These are phyloP conservation scores for Mycena rebaudengoi DNA, from an alignment of 768 basidiomycete species.

Conservation along the genomic window DNA sequence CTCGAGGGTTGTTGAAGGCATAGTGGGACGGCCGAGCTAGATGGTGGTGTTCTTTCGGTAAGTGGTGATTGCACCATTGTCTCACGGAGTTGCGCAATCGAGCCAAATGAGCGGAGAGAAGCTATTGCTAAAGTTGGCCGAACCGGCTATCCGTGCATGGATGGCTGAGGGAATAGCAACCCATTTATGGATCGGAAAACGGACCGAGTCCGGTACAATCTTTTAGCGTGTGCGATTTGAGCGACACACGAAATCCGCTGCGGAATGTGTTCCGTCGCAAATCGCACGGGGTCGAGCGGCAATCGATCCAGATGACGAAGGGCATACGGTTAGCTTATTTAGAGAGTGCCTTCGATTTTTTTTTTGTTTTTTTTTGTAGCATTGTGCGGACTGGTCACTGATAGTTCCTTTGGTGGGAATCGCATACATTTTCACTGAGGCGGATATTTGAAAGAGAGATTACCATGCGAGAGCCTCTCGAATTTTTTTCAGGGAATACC, in stretches of 20 bases:
- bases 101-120: constrained; percentile 4
- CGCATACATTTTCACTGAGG: too few species aligned
- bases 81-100: constrained; percentile 20
- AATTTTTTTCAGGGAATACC: too few species aligned
- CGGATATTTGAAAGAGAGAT: too few species aligned
- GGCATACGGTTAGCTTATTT: too few species aligned
- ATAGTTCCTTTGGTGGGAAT: too few species aligned
- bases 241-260: neutral
- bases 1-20: constrained; percentile 19
- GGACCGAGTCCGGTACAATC: neutral
- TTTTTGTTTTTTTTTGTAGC: too few species aligned
- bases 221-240: neutral
- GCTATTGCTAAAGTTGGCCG: constrained; percentile 9
- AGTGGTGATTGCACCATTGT: constrained; percentile 12
- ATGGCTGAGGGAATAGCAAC: constrained; percentile 1
- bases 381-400: too few species aligned
- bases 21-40: constrained; percentile 10
- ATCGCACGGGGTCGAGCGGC: too few species aligned
- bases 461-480: too few species aligned
- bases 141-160: constrained; percentile 8
- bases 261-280: too few species aligned
- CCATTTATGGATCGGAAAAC: constrained; percentile 11
- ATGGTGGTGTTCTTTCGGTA: constrained; percentile 10
- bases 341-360: too few species aligned
- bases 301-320: too few species aligned